These are phyloP conservation scores for Didymosphaeria variabile DNA, from an alignment of 2,329 filamentous ascomycete species.

Conservation along the genomic window DNA sequence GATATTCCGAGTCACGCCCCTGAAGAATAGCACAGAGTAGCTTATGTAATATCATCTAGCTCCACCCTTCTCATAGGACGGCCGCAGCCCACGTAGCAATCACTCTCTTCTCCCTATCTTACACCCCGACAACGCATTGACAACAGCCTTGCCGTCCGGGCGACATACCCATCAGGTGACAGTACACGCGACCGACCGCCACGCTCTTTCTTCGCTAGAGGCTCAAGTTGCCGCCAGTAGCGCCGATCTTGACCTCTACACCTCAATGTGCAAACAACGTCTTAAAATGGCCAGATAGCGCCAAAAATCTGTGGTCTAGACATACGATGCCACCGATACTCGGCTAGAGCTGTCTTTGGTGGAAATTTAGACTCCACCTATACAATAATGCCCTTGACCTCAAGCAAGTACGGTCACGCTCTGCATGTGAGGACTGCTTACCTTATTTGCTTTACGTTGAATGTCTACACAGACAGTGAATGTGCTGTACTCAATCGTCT, in stretches of 20 bases:
- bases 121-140: conserved; percentile 5
- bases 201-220: neutral
- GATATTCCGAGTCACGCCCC: too few species aligned
- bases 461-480: neutral
- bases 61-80: neutral
- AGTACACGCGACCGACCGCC: neutral
- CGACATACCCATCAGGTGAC: neutral
- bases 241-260: neutral
- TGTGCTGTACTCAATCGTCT: conserved; percentile 7
- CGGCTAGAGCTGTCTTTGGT: neutral
- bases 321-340: neutral
- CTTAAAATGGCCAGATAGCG: neutral
- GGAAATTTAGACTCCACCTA: conserved; percentile 2
- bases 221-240: conserved; percentile 1
- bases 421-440: neutral
- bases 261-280: conserved; percentile 2
- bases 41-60: neutral
- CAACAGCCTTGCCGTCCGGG: neutral
- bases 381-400: neutral
- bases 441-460: neutral
- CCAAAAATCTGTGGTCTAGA: neutral
- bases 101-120: neutral
- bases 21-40: too few species aligned
- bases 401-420: neutral
- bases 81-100: conserved; percentile 3